Evolutionary conservation across 257 asterid species (phyloP).

Genomic region (Nicotiana tomentosiformis): DNA sequence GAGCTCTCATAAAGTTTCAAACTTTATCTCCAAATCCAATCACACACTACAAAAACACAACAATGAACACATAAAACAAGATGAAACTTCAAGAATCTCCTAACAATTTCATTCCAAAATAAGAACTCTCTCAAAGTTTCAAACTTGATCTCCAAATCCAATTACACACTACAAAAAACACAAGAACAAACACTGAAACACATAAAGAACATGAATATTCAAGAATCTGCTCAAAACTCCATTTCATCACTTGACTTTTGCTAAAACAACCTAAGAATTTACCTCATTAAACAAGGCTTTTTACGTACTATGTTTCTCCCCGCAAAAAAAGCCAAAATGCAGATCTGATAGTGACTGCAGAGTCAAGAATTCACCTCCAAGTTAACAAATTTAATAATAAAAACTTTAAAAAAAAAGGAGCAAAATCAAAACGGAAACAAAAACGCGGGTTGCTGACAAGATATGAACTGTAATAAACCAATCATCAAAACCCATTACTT

Average conservation of each 20-base stretch:
- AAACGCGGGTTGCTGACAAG: conserved; percentile 74
- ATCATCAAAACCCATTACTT: conserved; percentile 14
- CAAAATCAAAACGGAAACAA: conserved; percentile 22
- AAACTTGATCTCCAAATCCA: too few relatives aligned
- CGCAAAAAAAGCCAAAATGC: conserved; percentile 23
- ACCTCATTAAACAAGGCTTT: neutral
- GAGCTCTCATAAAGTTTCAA: neutral
- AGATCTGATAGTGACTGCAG: conserved; percentile 57
- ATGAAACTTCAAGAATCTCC: neutral
- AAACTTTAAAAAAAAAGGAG: conserved; percentile 3
- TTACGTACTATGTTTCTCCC: conserved; percentile 18
- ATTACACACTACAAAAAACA: neutral
- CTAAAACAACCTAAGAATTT: neutral
- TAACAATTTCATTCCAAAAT: neutral
- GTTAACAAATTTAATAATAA: neutral
- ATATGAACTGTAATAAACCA: conserved; percentile 40
- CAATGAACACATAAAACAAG: too few relatives aligned
- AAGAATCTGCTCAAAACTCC: neutral
- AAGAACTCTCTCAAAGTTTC: neutral
- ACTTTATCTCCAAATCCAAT: conserved; percentile 1
- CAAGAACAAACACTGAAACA: neutral
- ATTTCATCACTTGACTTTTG: neutral
- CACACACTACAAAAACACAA: neutral
- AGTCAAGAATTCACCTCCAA: conserved; percentile 13
- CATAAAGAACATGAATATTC: neutral